These are phyloP conservation scores for Suillus decipiens DNA, from an alignment of 768 basidiomycete species.

Conservation along the genomic window DNA sequence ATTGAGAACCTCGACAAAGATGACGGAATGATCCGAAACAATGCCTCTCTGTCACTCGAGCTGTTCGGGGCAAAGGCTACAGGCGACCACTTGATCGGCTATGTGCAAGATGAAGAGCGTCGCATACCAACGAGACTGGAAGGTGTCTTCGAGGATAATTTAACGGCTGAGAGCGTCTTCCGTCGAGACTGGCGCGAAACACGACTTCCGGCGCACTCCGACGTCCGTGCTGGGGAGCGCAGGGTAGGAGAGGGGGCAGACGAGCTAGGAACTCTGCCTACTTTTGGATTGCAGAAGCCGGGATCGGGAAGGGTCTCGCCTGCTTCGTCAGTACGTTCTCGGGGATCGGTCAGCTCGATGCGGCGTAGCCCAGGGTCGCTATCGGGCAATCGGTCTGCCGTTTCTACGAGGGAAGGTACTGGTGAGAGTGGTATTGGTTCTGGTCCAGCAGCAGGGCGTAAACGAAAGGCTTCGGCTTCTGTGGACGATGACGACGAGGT, in stretches of 20 bases:
- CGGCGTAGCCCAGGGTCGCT: constrained; percentile 53
- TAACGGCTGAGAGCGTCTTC: constrained; percentile 64
- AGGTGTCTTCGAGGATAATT: constrained; percentile 64
- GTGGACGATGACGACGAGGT: constrained; percentile 54
- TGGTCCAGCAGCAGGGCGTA: constrained; percentile 26
- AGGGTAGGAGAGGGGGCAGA: constrained; percentile 31
- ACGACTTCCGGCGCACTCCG: constrained; percentile 36
- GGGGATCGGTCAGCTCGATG: constrained; percentile 32
- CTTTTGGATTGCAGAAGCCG: constrained; percentile 19
- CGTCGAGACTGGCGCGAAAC: constrained; percentile 79
- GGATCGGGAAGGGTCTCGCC: constrained; percentile 45
- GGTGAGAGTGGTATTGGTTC: constrained; percentile 5
- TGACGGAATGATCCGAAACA: constrained; percentile 60
- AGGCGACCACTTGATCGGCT: constrained; percentile 49
- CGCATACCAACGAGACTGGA: constrained; percentile 29
- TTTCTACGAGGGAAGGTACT: constrained; percentile 47
- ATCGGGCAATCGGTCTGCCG: constrained; percentile 42
- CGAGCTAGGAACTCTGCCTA: constrained; percentile 29
- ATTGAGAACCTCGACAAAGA: constrained; percentile 62
- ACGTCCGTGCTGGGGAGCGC: constrained; percentile 19
- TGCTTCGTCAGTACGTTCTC: constrained; percentile 51
- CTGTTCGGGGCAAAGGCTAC: constrained; percentile 66
- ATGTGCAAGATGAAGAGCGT: constrained; percentile 20
- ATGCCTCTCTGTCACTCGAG: constrained; percentile 72
- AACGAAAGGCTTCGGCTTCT: constrained; percentile 51